phyloP scores from a whole-genome alignment of 2,329 filamentous ascomycete species.

The Cercospora berteroae region DNA sequence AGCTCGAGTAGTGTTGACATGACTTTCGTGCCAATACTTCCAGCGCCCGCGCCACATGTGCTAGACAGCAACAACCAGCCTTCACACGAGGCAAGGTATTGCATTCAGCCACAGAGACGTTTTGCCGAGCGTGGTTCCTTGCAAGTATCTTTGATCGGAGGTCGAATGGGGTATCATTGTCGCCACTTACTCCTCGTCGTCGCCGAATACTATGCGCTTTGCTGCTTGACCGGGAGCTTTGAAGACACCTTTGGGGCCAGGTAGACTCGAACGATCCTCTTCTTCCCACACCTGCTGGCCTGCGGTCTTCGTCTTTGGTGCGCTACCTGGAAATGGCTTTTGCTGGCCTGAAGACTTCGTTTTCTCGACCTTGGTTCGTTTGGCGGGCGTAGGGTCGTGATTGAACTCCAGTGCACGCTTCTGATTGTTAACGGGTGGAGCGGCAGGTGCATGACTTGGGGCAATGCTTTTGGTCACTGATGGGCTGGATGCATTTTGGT shows the following conservation, averaged over 20 bases:
- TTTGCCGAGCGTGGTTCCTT: background rate
- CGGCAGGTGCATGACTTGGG: background rate
- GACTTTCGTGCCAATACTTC: background rate
- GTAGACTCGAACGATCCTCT: slow-evolving; percentile 13
- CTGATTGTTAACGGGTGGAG: background rate
- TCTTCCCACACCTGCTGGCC: slow-evolving; percentile 7
- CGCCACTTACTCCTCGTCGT: slow-evolving; percentile 27
- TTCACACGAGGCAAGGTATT: background rate
- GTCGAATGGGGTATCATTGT: background rate
- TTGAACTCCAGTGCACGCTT: slow-evolving; percentile 11
- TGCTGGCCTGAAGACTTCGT: background rate
- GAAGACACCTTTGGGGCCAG: slow-evolving; percentile 17
- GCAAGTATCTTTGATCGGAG: background rate
- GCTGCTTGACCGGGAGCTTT: slow-evolving; percentile 20
- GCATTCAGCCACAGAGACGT: too few relatives aligned
- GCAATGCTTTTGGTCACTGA: background rate
- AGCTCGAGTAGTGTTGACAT: background rate
- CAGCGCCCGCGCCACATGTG: background rate
- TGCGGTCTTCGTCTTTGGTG: slow-evolving; percentile 3
- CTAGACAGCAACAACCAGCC: background rate
- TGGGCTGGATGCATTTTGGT: slow-evolving; percentile 3
- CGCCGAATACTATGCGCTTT: slow-evolving; percentile 25
- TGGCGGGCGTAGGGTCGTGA: slow-evolving; percentile 13
- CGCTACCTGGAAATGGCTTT: slow-evolving; percentile 10
- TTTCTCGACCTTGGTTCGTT: slow-evolving; percentile 14